These are phyloP conservation scores for Dictyostelium discoideum DNA, from an alignment of 78 protist species.

Conservation along the genomic window dicty_2.7 NC_007089.4:1270501-1271000, in stretches of 20 bases:
- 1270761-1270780: constrained; percentile 95
- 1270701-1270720: constrained; percentile 77
- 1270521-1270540: constrained; percentile 62
- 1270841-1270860: constrained; percentile 88
- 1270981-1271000: constrained; percentile 48
- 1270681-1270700: neutral
- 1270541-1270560: constrained; percentile 34
- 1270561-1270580: neutral
- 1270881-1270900: constrained; percentile 69
- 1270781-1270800: constrained; percentile 93
- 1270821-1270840: constrained; percentile 89
- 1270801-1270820: constrained; percentile 84
- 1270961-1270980: constrained; percentile 79
- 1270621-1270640: neutral
- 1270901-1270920: constrained; percentile 93
- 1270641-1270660: constrained; percentile 12
- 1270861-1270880: constrained; percentile 73
- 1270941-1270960: constrained; percentile 85
- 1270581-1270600: constrained; percentile 65
- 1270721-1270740: constrained; percentile 96
- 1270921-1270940: constrained; percentile 90
- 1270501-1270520: neutral
- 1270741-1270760: constrained; percentile 90
- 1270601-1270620: neutral
- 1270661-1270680: neutral